Evolutionary conservation across 768 basidiomycete genomes (phyloP).

Genomic region (Tylopilus balloui): DNA sequence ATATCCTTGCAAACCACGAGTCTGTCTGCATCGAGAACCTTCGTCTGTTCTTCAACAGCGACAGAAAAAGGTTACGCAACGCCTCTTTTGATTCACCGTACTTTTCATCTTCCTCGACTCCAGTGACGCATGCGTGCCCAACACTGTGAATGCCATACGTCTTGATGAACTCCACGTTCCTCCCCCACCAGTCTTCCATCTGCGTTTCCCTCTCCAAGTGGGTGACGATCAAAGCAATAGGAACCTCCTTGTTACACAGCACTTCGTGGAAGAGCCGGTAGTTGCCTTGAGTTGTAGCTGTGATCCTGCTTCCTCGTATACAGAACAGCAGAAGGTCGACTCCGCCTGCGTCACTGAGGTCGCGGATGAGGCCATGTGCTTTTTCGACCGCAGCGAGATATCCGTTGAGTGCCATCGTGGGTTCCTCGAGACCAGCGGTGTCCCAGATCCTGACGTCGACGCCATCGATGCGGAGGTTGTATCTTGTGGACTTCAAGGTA

Average conservation of each 20-base stretch:
- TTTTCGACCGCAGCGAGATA: conserved; percentile 30
- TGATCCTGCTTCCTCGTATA: conserved; percentile 33
- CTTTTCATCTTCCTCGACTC: conserved; percentile 32
- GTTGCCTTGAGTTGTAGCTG: conserved; percentile 31
- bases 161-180: conserved; percentile 25
- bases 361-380: conserved; percentile 24
- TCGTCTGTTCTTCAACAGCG: conserved; percentile 6
- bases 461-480: conserved; percentile 15
- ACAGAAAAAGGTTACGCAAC: conserved; percentile 20
- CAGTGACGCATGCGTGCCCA: conserved; percentile 42
- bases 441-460: conserved; percentile 25
- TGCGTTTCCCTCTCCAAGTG: conserved; percentile 34
- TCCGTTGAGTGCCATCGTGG: conserved; percentile 25
- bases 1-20: conserved; percentile 22
- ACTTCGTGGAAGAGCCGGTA: conserved; percentile 38
- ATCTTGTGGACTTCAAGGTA: conserved; percentile 30
- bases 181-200: conserved; percentile 36
- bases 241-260: conserved; percentile 37
- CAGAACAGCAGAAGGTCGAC: conserved; percentile 37
- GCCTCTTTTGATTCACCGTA: conserved; percentile 32
- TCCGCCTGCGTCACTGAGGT: conserved; percentile 22
- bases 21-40: conserved; percentile 26
- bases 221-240: conserved; percentile 38
- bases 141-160: conserved; percentile 25
- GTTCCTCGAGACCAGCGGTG: conserved; percentile 30